Evolutionary conservation across 1,284 basidiomycete species (phyloP).

Genomic region (Microbotryum violaceum): DNA sequence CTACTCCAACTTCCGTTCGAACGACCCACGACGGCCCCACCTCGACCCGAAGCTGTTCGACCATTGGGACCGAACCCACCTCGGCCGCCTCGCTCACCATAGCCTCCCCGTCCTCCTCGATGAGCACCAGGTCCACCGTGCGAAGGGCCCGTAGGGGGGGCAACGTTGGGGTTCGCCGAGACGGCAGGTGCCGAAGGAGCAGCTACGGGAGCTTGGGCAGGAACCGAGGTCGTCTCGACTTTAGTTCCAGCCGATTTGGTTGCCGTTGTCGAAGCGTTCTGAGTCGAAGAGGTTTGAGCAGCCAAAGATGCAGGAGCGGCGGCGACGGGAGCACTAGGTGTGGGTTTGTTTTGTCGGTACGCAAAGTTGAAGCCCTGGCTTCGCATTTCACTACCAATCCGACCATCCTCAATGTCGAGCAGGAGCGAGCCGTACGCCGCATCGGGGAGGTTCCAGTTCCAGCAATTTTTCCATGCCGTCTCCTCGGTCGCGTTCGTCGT

Average conservation of each 20-base stretch:
- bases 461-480: slow-evolving; percentile 91
- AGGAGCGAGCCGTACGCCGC: slow-evolving; percentile 84
- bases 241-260: background rate
- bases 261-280: slow-evolving; percentile 1
- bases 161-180: background rate
- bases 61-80: no score
- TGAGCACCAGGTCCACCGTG: background rate
- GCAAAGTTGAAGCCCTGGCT: slow-evolving; percentile 96
- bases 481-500: slow-evolving; percentile 53
- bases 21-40: no score
- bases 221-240: slow-evolving; percentile 4
- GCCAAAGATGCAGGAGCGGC: background rate
- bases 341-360: slow-evolving; percentile 53
- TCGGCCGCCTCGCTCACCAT: no score
- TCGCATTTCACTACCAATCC: slow-evolving; percentile 84
- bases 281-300: background rate
- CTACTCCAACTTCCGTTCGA: no score
- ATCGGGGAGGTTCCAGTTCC: slow-evolving; percentile 80
- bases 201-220: background rate
- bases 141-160: background rate
- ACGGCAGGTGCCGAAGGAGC: slow-evolving; percentile 6
- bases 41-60: no score
- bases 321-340: slow-evolving; percentile 3
- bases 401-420: slow-evolving; percentile 80
- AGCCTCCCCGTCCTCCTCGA: background rate